Base-by-base conservation (phyloP, 2,329 filamentous ascomycete species). In the Tolypocladium album region DNA sequence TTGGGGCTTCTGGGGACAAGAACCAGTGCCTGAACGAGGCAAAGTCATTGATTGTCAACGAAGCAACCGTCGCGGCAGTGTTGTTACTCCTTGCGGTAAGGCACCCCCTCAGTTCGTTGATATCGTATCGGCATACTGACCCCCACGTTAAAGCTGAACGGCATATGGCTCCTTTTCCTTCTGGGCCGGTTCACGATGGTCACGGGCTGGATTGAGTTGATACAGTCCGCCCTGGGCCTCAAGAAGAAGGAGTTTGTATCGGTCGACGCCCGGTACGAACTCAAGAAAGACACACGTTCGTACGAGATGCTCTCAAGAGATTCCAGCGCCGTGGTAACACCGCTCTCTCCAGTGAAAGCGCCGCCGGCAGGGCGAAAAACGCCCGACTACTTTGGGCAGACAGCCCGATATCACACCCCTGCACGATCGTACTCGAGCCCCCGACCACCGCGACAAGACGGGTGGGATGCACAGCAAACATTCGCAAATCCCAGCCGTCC, bases 181-280 rank as follows among this genome's bases (percentile, higher is more conserved):
- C 84, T 97, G 39, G 88, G 89, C 43, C 88, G 92, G 58, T 86
- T 84, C 72, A 88, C 89, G n/a, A 95, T 97, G 87, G 78, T 95
- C 59, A 82, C 79, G 3, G 94, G 89, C 63, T 99, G 94, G 94
- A 66, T 79, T 50, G 86, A 95, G 34, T 75, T 92, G 50, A 72
- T 86, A 65, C 76, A 72, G 59, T 71, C 74, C 43, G 69, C 77
- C 56, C 74, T 84, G 62, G 73, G 75, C 42, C 75, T 78, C 58
- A 78, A 74, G 61, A 84, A 88, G 70, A 84, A 85, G 67, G 93
- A 97, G 72, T 97, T 97, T 67, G 89, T 96, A 64, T 95, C 90
- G 45, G 87, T 89, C 55, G 93, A 97, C 70, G 91, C 92, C 55
- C 82, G 83, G 62, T 74, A 76, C 66, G 80, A 84, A 61, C 73